Evolutionary conservation across 805 yeast species (phyloP), one percentile per base, ranked within the genome.

Genomic region (Saturnispora sekii): DNA sequence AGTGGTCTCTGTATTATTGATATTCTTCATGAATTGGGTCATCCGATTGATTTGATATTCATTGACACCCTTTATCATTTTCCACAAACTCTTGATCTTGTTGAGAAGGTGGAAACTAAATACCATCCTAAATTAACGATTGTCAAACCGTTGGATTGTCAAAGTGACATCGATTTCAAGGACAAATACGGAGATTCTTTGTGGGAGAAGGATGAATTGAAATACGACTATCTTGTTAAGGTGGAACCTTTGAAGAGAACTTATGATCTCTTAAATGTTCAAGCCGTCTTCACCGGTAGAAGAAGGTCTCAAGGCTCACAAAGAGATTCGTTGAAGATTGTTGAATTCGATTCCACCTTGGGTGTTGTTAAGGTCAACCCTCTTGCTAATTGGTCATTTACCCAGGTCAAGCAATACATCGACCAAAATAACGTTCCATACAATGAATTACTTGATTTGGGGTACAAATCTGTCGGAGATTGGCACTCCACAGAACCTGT

Each of bases 401-500:
- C 67, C 10, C 78, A 81, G 52, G 95, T 89, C 17, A 72, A 78
- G 49, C 51, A 57, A 2, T 90, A 90, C 62, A 73, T 89, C 48
- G 79, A 80, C 47, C 71, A 68, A 32, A 66, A 87, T 59, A 53
- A 75, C 10, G 96, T 89, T 11, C 96, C 97, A 3, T 86, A 84
- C 65, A 90, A 90, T 58, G 87, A 76, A 49, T 69, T 90, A 31
- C 66, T 90, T 32, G 90, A 88, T 62, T 66, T 79, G 45, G 97
- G 97, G 0, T 90, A 89, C 64, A 81, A 87, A 57, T 85, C 96
- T 0, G 76, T 90, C 12, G 97, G 97, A 1, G 97, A 90, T 62
- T 90, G 89, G 76, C 97, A 90, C 62, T 85, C 95, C 1, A 90
- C 97, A 0, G 78, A 66, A 29, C 97, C 97, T 2, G 95, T 86